Conservation (phyloP, 2,329 filamentous ascomycete species). For the Sporothrix protearum region DNA sequence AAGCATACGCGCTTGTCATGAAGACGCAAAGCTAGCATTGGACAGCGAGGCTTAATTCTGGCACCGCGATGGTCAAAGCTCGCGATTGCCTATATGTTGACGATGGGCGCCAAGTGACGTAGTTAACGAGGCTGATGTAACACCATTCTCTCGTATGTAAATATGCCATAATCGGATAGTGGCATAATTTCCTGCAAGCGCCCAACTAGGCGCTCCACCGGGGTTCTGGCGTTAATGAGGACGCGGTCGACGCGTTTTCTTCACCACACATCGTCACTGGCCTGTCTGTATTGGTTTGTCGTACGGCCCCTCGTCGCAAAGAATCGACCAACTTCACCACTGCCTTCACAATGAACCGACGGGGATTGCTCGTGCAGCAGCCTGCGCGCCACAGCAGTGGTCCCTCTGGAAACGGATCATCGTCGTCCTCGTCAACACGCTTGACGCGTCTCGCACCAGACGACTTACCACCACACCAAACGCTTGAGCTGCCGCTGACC, state of each 20-base stretch:
- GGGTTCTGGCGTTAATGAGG: not conserved
- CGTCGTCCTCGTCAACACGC: not conserved
- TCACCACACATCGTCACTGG: not conserved
- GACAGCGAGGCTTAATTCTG: not conserved
- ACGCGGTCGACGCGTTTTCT: conserved; percentile 17
- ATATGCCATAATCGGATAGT: not conserved
- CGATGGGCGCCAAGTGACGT: not conserved
- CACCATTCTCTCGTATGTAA: not conserved
- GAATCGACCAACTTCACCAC: not conserved
- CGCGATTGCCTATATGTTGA: conserved; percentile 6
- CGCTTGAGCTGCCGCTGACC: conserved; percentile 46
- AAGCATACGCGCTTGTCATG: not conserved
- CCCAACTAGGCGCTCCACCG: not conserved
- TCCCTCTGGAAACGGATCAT: not conserved
- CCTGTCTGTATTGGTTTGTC: not conserved
- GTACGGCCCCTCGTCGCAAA: not conserved
- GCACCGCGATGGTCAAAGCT: not conserved
- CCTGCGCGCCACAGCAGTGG: not conserved
- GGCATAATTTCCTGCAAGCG: not conserved
- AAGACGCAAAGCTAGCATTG: not conserved
- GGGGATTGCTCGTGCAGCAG: conserved; percentile 26
- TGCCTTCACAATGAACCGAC: conserved; percentile 20
- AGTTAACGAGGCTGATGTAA: not conserved
- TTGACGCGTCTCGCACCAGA: conserved; percentile 29
- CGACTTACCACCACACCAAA: conserved; percentile 50